Conservation (phyloP, 768 basidiomycete species). For the Podaxis rugospora region DNA sequence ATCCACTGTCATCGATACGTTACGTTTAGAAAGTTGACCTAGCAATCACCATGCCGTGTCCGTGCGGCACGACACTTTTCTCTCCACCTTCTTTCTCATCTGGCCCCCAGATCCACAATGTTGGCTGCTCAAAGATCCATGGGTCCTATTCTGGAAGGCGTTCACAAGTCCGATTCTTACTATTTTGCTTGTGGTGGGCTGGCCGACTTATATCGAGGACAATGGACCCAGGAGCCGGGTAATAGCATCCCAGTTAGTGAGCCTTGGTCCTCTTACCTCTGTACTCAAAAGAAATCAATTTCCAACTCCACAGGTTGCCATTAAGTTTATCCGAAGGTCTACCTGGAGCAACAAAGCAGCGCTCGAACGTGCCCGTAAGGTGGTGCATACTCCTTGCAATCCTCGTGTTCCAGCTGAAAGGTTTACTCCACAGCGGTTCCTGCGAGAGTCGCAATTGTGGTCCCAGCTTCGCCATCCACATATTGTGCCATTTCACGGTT, state of each 20-base stretch:
- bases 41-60: too few relatives aligned
- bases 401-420: neutral
- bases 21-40: too few relatives aligned
- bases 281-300: neutral
- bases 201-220: conserved; percentile 15
- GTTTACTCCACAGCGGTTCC: conserved; percentile 7
- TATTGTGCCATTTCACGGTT: conserved; percentile 15
- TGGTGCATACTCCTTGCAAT: neutral
- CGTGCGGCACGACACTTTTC: too few relatives aligned
- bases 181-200: conserved; percentile 16
- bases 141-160: neutral
- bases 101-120: too few relatives aligned
- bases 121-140: too few relatives aligned
- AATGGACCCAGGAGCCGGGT: conserved; percentile 2
- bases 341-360: neutral
- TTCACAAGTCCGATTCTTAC: conserved; percentile 2
- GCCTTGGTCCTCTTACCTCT: neutral
- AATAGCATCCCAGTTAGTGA: neutral
- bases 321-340: conserved; percentile 10
- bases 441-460: conserved; percentile 14
- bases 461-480: conserved; percentile 7
- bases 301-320: conserved; percentile 6
- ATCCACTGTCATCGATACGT: too few relatives aligned
- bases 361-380: neutral
- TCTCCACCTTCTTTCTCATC: too few relatives aligned